Conservation (phyloP, 1,284 basidiomycete genomes). For the Melanopsichium pennsylvanicum region DNA sequence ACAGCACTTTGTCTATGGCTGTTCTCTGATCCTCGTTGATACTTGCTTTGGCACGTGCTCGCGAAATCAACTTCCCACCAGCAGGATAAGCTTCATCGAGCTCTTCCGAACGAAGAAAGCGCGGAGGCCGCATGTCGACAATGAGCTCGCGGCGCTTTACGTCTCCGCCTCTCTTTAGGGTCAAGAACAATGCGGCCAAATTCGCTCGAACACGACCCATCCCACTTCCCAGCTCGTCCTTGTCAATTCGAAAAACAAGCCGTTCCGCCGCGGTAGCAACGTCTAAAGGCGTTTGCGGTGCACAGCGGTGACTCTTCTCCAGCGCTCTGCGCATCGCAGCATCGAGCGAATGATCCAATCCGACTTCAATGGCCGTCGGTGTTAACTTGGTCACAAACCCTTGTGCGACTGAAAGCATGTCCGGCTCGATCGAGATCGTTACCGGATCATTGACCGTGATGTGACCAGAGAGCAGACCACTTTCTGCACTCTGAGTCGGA, state of each 20-base stretch:
- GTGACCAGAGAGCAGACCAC: conserved; percentile 76
- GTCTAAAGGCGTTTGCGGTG: neutral
- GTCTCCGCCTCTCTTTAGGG: conserved; percentile 68
- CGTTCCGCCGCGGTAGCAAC: conserved; percentile 7
- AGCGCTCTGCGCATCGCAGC: conserved; percentile 35
- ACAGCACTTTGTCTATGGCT: conserved; percentile 79
- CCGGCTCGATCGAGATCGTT: conserved; percentile 80
- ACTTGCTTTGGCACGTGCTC: conserved; percentile 31
- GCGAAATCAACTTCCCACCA: neutral
- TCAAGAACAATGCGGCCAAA: conserved; percentile 85
- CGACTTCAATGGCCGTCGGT: conserved; percentile 75
- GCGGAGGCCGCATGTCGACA: conserved; percentile 80
- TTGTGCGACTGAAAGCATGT: conserved; percentile 80
- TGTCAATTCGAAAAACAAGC: conserved; percentile 86
- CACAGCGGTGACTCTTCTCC: conserved; percentile 5
- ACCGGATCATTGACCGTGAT: conserved; percentile 82
- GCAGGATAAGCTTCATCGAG: neutral
- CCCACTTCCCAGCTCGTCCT: conserved; percentile 86
- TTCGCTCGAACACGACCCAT: conserved; percentile 89
- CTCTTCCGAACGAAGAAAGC: conserved; percentile 67
- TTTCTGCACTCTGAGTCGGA: conserved; percentile 50
- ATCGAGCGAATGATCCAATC: conserved; percentile 80
- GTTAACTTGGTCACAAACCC: conserved; percentile 83
- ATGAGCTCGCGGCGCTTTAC: conserved; percentile 74
- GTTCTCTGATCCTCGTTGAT: conserved; percentile 80